Base-by-base conservation (phyloP, 2,329 filamentous ascomycete species). In the Fonsecaea pugnacius region DNA sequence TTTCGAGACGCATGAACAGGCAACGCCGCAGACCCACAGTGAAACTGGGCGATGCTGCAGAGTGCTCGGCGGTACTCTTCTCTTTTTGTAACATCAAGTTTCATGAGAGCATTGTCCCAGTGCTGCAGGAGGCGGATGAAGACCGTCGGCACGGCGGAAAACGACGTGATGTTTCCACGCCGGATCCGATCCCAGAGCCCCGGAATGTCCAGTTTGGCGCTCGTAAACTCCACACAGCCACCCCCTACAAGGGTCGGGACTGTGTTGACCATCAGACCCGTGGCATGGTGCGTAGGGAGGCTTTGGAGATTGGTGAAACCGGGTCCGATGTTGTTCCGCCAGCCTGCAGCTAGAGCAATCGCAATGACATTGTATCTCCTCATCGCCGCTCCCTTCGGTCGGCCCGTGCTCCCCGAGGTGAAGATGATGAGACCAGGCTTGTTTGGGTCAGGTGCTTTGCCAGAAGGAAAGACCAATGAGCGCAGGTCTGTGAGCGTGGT, bases 341-440 rank as follows among this genome's bases (percentile, higher is more conserved):
- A 70, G 2, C 68, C 24, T 73, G 69, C 16, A 50, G 43, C n/a
- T 43, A 48, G 1, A 30, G 59, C 52, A 12, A 60, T 68, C 5
- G 66, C 70, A 24, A 72, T 68, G 10, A 67, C 38, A 33, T 57
- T 58, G 6, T 54, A 59, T n/a, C 69, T 58, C 12, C 69, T 61
- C 38, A 53, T 60, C 16, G 88, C 84, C 12, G 87, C 84, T 1
- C 86, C 87, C 64, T 86, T 86, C 0, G 85, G 84, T 55, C 80
- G 81, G 56, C 82, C 82, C 1, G 84, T 84, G 0, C 84, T 84
- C 0, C 84, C 84, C 2, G 83, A 84, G 0, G 83, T 84, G 65
- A 89, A 86, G 7, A 90, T 82, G 2, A 87, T 79, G 70, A 87
- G 89, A 43, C 62, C 74, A 10, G 73, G 70, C 2, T 64, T 64